phyloP scores from a whole-genome alignment of 2,329 filamentous ascomycete species.

The Alternaria conjuncta region DNA sequence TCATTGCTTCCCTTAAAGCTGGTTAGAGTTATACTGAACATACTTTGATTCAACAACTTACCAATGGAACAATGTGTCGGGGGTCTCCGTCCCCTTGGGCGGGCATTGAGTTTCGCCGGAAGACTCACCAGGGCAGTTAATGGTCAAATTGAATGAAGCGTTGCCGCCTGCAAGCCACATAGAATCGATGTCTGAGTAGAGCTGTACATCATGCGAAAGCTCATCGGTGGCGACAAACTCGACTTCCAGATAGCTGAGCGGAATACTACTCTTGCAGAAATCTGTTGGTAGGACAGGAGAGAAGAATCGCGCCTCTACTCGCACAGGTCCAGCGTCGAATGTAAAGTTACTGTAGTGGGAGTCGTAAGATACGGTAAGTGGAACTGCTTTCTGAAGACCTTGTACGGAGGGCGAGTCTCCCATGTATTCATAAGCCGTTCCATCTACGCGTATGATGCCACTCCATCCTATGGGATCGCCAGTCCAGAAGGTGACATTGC shows the following conservation, averaged over 20 bases:
- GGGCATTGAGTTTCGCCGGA: neutral
- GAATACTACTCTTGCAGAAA: neutral
- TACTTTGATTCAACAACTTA: neutral
- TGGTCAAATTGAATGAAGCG: neutral
- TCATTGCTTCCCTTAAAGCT: neutral
- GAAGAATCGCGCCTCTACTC: neutral
- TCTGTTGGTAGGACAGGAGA: neutral
- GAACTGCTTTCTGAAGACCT: neutral
- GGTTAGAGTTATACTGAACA: neutral
- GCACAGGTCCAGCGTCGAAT: neutral
- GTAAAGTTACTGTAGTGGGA: neutral
- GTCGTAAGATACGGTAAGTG: neutral
- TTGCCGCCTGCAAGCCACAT: neutral
- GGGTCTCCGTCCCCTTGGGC: neutral
- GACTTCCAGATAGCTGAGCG: neutral
- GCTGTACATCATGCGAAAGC: neutral
- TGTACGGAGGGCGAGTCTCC: neutral
- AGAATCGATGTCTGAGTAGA: neutral
- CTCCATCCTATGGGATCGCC: neutral
- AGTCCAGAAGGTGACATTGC: neutral
- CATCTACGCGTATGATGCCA: neutral
- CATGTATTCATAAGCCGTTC: neutral
- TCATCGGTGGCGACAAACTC: neutral
- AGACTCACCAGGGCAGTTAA: neutral
- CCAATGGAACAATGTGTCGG: neutral